Conservation (phyloP, 495 filamentous ascomycete species). For the Trichoderma orchidacearum region DNA sequence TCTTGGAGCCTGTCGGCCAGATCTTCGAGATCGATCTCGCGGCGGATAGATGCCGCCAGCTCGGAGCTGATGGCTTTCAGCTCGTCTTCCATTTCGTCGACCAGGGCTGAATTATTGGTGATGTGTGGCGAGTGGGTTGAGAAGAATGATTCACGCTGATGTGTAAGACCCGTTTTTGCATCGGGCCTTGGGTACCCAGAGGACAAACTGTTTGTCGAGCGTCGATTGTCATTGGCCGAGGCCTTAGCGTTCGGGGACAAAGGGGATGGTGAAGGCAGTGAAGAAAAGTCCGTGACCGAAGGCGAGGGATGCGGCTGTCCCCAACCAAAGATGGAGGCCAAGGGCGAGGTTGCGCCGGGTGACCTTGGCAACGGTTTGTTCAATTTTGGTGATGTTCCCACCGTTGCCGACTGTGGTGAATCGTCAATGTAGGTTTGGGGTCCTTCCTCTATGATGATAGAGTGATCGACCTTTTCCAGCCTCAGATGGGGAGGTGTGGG, state of each 20-base stretch:
- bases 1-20: constrained; percentile 74
- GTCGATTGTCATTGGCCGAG: constrained; percentile 19
- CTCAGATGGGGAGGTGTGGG: constrained; percentile 35
- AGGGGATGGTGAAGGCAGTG: constrained; percentile 25
- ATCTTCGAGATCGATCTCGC: constrained; percentile 96
- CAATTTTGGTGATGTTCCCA: constrained; percentile 18
- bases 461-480: constrained; percentile 18
- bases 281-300: constrained; percentile 37
- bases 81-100: constrained; percentile 85
- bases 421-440: constrained; percentile 4
- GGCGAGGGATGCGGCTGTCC: constrained; percentile 29
- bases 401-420: constrained; percentile 8
- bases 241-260: constrained; percentile 20
- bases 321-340: constrained; percentile 41
- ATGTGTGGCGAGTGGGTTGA: constrained; percentile 27
- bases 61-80: constrained; percentile 85
- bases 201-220: neutral
- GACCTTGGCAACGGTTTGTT: constrained; percentile 41
- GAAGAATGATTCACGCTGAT: constrained; percentile 28
- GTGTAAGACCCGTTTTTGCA: neutral
- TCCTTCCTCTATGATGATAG: constrained; percentile 9
- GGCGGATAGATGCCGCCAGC: constrained; percentile 77
- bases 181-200: neutral
- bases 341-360: constrained; percentile 31
- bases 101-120: constrained; percentile 13